Conservation (phyloP, 257 asterid species). For the Misopates orontium region DNA sequence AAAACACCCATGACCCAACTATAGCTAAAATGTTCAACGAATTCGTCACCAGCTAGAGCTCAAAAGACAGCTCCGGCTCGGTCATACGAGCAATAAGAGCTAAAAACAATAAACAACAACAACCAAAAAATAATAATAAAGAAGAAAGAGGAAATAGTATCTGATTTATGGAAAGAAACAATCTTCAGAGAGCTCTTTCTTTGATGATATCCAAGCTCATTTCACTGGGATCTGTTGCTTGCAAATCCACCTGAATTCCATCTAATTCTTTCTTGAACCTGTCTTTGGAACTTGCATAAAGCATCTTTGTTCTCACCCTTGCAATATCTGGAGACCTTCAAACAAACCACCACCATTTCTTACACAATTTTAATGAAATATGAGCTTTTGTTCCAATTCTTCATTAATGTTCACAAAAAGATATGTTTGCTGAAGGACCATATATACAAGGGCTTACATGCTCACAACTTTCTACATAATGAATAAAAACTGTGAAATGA, state of each 20-base stretch:
- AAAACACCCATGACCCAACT: no score
- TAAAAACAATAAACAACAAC: no score
- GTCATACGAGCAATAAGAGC: no score
- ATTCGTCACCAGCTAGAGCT: no score
- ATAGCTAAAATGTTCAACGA: no score
- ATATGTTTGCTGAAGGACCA: no score
- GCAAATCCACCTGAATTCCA: constrained; percentile 51
- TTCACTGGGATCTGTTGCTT: constrained; percentile 55
- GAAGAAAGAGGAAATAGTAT: background rate
- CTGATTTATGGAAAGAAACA: background rate
- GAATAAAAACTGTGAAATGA: no score
- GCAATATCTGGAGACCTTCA: constrained; percentile 50
- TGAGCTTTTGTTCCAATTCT: no score
- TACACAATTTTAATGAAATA: background rate
- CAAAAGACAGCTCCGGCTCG: no score
- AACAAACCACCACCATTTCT: background rate
- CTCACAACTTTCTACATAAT: no score
- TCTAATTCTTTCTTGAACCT: constrained; percentile 53
- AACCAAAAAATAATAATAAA: background rate
- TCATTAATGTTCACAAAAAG: no score
- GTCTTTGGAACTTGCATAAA: constrained; percentile 53
- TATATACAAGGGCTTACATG: no score
- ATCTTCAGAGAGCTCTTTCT: constrained; percentile 38
- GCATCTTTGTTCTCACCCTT: constrained; percentile 48
- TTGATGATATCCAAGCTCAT: constrained; percentile 54